Base-by-base conservation (phyloP, 352 stramenopile species). In the Phytopythium boreale region DNA sequence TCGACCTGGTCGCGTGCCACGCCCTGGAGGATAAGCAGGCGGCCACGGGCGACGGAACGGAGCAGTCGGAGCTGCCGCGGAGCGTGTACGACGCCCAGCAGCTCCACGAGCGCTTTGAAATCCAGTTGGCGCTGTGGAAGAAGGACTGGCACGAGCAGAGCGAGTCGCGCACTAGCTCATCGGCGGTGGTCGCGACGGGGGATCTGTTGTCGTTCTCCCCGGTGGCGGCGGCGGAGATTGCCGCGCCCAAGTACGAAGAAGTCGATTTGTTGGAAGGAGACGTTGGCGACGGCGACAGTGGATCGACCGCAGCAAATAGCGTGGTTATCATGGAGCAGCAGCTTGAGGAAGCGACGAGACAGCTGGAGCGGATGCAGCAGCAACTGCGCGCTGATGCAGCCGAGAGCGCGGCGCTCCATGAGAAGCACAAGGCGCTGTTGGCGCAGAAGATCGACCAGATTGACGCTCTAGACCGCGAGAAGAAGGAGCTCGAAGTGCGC, bases 1-100 rank as follows among this genome's bases (percentile, higher is more conserved):
- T 95, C 10, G 87, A 95, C 58, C 62, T 93, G 20, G 67, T 68
- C 15, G 71, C 79, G 12, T 93, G 84, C 37, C 67, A 83, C 44
- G 56, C 66, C 49, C 34, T 63, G 43, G 59, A 76, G 12, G 46
- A 50, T 12, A 67, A 55, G 52, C 34, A 17, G 11, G 49, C 22
- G 37, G 50, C 57, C 53, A 56, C 66, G 56, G 66, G 56, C 37
- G 47, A 64, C 10, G 63, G 11, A 11, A 56, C 71, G 31, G 27
- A 10, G 10, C 26, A n/a, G 14, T 24, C 37, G 19, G 34, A 58
- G 37, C 34, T 12, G 59, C 57, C 43, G 41, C 15, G n/a, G 50
- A 70, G 39, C 44, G 77, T 80, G 26, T 78, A 89, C 51, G 78
- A 93, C 56, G 55, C 71, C 1, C 58, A 68, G 26, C 71, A 71